These are phyloP conservation scores for Penicillium sp. DNA, from an alignment of 2,329 filamentous ascomycete species.

Conservation along the genomic window DNA sequence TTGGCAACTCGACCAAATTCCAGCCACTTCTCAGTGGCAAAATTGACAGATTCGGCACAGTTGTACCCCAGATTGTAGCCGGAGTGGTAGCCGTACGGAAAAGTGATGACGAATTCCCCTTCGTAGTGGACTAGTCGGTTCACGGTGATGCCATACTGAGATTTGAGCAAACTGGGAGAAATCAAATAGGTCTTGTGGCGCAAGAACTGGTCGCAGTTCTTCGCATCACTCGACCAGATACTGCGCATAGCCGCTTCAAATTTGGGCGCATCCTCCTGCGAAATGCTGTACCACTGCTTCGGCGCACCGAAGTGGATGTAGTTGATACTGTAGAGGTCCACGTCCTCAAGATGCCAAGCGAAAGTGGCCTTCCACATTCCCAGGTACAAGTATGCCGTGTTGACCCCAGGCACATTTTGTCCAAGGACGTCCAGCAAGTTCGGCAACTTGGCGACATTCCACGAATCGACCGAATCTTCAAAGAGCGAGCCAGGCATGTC, in stretches of 20 bases:
- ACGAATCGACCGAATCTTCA: slow-evolving; percentile 72
- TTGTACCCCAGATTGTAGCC: slow-evolving; percentile 98
- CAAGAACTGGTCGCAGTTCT: slow-evolving; percentile 91
- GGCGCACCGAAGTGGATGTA: slow-evolving; percentile 98
- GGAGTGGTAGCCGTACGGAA: slow-evolving; percentile 96
- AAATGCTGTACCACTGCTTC: slow-evolving; percentile 99
- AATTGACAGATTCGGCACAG: slow-evolving; percentile 97
- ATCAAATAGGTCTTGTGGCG: slow-evolving; percentile 97
- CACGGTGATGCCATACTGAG: slow-evolving; percentile 89
- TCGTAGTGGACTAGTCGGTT: slow-evolving; percentile 95
- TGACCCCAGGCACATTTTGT: slow-evolving; percentile 93
- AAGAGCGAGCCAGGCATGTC: slow-evolving; percentile 96
- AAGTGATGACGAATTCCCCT: slow-evolving; percentile 96
- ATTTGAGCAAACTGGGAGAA: slow-evolving; percentile 79
- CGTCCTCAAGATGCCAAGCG: slow-evolving; percentile 97
- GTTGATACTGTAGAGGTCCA: slow-evolving; percentile 99
- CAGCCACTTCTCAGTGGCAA: slow-evolving; percentile 91
- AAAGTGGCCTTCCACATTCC: slow-evolving; percentile 99
- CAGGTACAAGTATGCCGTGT: slow-evolving; percentile 94
- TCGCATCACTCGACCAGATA: slow-evolving; percentile 91
- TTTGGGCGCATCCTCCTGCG: slow-evolving; percentile 83
- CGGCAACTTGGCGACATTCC: slow-evolving; percentile 93
- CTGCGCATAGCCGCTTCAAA: slow-evolving; percentile 85
- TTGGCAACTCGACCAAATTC: slow-evolving; percentile 93
- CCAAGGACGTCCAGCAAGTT: slow-evolving; percentile 92